Base-by-base conservation (phyloP, 2,329 filamentous ascomycete species). In the Verticillium albo-atrum region DNA sequence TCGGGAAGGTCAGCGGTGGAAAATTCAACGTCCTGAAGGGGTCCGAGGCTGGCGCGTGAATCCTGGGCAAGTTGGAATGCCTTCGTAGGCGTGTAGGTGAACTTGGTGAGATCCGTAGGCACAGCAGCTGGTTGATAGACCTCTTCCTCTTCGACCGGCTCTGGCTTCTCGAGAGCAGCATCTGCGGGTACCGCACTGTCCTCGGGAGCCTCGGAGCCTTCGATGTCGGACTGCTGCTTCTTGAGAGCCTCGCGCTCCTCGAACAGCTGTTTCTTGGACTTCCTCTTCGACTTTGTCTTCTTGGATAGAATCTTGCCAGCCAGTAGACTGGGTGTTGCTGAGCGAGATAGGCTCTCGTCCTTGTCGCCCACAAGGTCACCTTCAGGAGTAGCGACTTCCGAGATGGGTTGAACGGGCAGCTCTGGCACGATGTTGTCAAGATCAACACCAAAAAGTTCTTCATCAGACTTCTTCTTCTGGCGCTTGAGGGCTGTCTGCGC, bases 381-480 rank as follows among this genome's bases (percentile, higher is more conserved):
- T 63, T 83, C 81, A 2, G 75, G 76, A 55, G 81, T 66, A 27
- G 78, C 76, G 58, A 87, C 82, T 56, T 82, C 79, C 15, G 82
- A 77, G 26, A 79, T 75, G 50, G 79, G 68, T 64, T 76, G 71
- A 27, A 77, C 73, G 17, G 78, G 76, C 56, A 81, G 76, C 32
- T 82, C 80, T 30, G 76, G 74, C 58, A 82, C 81, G 25, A 85
- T 77, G 59, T 77, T 79, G 56, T 80, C 78, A 25, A 85, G 79
- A 34, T 82, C 83, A 52, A 89, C 79, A 15, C 85, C 87, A 68
- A 92, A 92, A 5, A 94, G 79, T 66, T 92, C 90, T 66, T 94
- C 90, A 60, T 93, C 90, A 0, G 81, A 81, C 70, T 91, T 92
- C 42, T 91, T 92, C 42, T 92, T 94, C 67, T 89, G 89, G 55